phyloP scores from a whole-genome alignment of 1,139 yeast species.

The Sugiyamaella grinbergsii region DNA sequence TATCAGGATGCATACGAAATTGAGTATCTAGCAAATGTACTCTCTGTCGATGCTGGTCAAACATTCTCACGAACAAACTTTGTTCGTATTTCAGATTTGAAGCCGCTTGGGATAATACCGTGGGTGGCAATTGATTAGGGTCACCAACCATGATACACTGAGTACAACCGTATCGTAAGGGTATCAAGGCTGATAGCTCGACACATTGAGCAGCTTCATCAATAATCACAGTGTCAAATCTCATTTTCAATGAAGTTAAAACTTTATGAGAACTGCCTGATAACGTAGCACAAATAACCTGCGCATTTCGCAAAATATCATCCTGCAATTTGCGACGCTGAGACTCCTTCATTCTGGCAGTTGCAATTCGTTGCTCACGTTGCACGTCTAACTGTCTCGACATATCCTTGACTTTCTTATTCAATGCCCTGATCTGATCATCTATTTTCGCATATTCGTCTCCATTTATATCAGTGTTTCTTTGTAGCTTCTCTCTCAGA shows the following conservation, averaged over 20 bases:
- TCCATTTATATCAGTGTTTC: constrained; percentile 3
- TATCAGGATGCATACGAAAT: constrained; percentile 96
- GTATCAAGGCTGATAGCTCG: constrained; percentile 88
- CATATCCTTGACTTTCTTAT: constrained; percentile 62
- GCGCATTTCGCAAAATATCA: constrained; percentile 71
- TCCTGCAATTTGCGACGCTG: constrained; percentile 76
- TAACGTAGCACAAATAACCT: constrained; percentile 86
- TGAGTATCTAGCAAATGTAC: constrained; percentile 87
- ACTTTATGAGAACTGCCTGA: constrained; percentile 96
- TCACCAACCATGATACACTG: constrained; percentile 98
- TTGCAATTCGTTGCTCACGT: constrained; percentile 64
- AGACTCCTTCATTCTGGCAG: constrained; percentile 73
- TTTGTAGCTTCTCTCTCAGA: constrained; percentile 46
- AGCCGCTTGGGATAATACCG: constrained; percentile 92
- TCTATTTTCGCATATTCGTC: constrained; percentile 30
- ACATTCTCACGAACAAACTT: constrained; percentile 93
- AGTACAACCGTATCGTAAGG: constrained; percentile 87
- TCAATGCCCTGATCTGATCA: constrained; percentile 50
- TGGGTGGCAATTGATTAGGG: constrained; percentile 97
- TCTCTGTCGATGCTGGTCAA: constrained; percentile 59
- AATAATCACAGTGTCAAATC: constrained; percentile 89
- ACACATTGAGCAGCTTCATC: constrained; percentile 99
- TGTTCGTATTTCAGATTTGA: constrained; percentile 81
- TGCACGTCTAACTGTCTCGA: constrained; percentile 76
- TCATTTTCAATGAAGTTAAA: constrained; percentile 69